These are phyloP conservation scores for Taphrina communis DNA, from an alignment of 1,139 yeast genomes.

Conservation along the genomic window DNA sequence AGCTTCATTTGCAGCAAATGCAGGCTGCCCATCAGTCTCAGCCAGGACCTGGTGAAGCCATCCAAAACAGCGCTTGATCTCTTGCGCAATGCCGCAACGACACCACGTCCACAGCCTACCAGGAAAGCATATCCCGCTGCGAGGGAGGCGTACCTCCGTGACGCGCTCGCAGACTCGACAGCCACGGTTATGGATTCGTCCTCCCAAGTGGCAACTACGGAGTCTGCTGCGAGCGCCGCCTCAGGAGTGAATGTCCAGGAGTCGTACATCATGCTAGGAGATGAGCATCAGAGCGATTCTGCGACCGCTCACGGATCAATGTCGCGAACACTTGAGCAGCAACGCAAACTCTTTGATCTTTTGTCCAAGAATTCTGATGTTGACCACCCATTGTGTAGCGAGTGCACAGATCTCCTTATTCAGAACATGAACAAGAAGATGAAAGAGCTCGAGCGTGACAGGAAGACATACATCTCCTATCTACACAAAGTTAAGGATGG, in stretches of 20 bases:
- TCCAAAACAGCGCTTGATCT: constrained; percentile 17
- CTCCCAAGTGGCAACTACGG: neutral
- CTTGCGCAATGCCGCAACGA: constrained; percentile 28
- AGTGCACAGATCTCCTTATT: constrained; percentile 61
- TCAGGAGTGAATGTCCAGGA: constrained; percentile 29
- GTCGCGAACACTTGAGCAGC: constrained; percentile 56
- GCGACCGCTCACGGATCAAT: constrained; percentile 47
- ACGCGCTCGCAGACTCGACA: constrained; percentile 26
- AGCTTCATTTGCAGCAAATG: constrained; percentile 40
- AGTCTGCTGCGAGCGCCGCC: neutral
- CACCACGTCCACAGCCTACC: constrained; percentile 19
- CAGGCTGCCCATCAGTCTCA: constrained; percentile 16
- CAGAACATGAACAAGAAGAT: constrained; percentile 73
- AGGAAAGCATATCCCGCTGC: constrained; percentile 23
- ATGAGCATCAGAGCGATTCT: constrained; percentile 47
- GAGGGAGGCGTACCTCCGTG: constrained; percentile 20
- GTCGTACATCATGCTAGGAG: constrained; percentile 56
- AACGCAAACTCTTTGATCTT: constrained; percentile 70
- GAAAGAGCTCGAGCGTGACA: constrained; percentile 75
- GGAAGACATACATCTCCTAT: constrained; percentile 77
- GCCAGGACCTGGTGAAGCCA: constrained; percentile 15
- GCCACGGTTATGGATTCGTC: constrained; percentile 8
- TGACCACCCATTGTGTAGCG: constrained; percentile 88
- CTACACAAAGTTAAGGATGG: constrained; percentile 70
- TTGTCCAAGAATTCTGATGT: constrained; percentile 72